Conservation (phyloP, 192 early-diverging fungal species). For the Haplosporangium gracile region DNA sequence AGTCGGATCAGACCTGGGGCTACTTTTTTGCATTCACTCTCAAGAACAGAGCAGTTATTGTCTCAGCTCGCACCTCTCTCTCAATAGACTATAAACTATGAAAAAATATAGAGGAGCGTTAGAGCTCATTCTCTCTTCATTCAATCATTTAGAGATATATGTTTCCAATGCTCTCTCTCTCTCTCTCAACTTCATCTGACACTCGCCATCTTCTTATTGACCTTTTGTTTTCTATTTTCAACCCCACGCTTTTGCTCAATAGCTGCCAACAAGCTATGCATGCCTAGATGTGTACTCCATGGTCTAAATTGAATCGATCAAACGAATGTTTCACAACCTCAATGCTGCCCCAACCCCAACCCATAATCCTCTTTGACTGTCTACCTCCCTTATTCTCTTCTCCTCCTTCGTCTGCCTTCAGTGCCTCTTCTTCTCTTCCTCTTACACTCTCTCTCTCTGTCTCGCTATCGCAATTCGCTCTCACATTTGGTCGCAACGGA, state of each 20-base stretch:
- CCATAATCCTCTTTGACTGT: too few species aligned
- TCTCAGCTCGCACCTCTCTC: not conserved
- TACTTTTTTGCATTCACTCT: not conserved
- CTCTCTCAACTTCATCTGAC: not conserved
- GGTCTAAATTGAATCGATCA: too few species aligned
- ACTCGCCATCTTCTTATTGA: not conserved
- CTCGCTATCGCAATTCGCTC: not conserved
- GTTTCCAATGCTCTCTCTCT: not conserved
- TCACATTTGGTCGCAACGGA: not conserved
- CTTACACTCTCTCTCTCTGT: not conserved
- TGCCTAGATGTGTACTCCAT: too few species aligned
- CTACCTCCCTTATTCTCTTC: too few species aligned
- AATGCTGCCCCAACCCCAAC: too few species aligned
- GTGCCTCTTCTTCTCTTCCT: not conserved
- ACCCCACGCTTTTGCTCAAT: not conserved
- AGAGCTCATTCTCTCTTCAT: not conserved
- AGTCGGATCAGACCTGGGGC: not conserved
- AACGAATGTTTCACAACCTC: too few species aligned
- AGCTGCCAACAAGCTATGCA: not conserved
- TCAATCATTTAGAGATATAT: not conserved
- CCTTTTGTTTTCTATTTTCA: constrained; percentile 5
- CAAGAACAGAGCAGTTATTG: not conserved
- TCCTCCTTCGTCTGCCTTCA: not conserved
- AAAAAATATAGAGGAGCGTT: not conserved
- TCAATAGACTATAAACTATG: not conserved